A percentile compares a stretch with the other conserved stretches of the same genome.
phyloP scores from a whole-genome alignment of 2,329 filamentous ascomycete genomes.

The Fusarium penzigii region DNA sequence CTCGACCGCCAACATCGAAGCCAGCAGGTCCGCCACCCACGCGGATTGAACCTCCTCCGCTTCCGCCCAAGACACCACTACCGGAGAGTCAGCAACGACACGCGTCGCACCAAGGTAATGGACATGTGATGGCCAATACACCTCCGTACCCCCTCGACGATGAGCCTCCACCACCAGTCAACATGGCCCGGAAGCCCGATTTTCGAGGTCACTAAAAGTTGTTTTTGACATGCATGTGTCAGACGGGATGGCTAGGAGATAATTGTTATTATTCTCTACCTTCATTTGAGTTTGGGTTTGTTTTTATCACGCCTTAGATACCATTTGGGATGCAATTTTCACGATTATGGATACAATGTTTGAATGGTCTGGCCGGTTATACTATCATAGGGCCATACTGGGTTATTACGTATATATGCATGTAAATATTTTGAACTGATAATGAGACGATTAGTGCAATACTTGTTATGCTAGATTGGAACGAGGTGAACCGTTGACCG shows the following conservation, averaged over 20 bases:
- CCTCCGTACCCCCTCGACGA: constrained; percentile 82
- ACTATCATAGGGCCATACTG: neutral
- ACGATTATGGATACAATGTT: neutral
- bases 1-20: constrained; percentile 40
- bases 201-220: constrained; percentile 50
- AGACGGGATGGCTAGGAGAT: neutral
- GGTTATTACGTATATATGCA: neutral
- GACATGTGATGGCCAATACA: constrained; percentile 38
- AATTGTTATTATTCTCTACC: neutral
- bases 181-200: constrained; percentile 83
- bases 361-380: neutral
- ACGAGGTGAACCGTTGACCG: no score
- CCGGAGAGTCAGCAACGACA: constrained; percentile 45
- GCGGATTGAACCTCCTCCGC: constrained; percentile 63
- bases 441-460: no score
- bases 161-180: constrained; percentile 79
- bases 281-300: neutral
- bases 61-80: constrained; percentile 77
- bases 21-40: constrained; percentile 31
- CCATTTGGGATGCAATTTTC: neutral
- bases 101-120: constrained; percentile 16
- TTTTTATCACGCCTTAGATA: neutral
- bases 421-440: neutral
- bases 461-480: no score
- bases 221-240: neutral